Conservation (phyloP, 2,329 filamentous ascomycete species). For the Onygenales sp. region DNA sequence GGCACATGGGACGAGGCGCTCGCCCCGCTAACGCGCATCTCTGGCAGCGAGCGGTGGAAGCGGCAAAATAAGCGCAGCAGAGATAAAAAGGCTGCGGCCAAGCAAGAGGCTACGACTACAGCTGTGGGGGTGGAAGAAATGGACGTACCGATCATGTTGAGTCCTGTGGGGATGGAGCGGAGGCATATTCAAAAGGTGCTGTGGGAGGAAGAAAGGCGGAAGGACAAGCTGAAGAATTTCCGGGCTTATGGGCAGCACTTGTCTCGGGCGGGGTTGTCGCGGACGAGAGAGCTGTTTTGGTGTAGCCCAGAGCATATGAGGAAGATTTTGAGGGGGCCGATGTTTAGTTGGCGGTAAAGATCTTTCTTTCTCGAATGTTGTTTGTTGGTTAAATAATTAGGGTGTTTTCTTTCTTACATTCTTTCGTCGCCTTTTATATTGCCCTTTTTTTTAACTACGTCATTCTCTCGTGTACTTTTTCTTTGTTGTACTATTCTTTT, state of each 20-base stretch:
- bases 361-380: background rate
- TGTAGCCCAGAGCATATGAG: constrained; percentile 26
- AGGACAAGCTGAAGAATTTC: constrained; percentile 8
- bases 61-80: constrained; percentile 21
- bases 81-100: constrained; percentile 19
- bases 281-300: constrained; percentile 19
- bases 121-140: constrained; percentile 22
- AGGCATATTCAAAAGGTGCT: constrained; percentile 18
- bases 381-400: background rate
- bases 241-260: constrained; percentile 6
- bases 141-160: constrained; percentile 30
- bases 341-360: constrained; percentile 10
- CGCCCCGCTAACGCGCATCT: constrained; percentile 50
- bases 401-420: background rate
- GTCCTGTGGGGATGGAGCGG: constrained; percentile 16
- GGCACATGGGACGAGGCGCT: constrained; percentile 77
- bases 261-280: constrained; percentile 4
- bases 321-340: constrained; percentile 17
- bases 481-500: no score
- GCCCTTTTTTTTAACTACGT: no score
- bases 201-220: constrained; percentile 16
- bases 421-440: background rate
- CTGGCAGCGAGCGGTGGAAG: constrained; percentile 27
- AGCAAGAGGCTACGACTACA: constrained; percentile 25
- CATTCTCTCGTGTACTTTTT: no score